phyloP scores from a whole-genome alignment of 331 rosid genomes.

The Acacia pycnantha region DNA sequence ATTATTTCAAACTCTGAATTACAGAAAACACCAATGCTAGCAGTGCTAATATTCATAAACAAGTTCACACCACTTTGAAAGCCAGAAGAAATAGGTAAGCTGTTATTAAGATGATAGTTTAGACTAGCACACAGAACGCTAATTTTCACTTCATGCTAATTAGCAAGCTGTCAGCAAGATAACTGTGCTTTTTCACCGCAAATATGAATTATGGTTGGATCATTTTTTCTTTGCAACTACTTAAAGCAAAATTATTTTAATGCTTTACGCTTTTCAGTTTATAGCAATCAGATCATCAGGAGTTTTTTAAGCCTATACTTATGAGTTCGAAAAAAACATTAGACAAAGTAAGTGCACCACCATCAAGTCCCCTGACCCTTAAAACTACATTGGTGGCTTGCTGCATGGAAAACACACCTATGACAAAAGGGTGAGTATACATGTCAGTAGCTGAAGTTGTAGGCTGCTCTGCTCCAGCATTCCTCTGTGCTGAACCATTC shows the following conservation, averaged over 20 bases:
- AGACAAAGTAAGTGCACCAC: background rate
- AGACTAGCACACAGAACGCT: background rate
- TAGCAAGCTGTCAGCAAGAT: constrained; percentile 12
- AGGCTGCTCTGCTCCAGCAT: constrained; percentile 48
- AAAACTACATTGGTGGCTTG: constrained; percentile 3
- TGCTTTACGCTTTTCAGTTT: constrained; percentile 10
- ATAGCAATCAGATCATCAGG: constrained; percentile 9
- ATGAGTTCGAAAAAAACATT: background rate
- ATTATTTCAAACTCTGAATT: background rate
- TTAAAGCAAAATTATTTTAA: background rate
- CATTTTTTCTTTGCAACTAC: constrained; percentile 22
- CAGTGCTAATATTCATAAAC: background rate
- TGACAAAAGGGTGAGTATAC: constrained; percentile 82
- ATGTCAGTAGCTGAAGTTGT: constrained; percentile 63
- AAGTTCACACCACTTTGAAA: constrained; percentile 13
- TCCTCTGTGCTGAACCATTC: constrained; percentile 68
- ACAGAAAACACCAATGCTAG: background rate
- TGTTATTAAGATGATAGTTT: background rate
- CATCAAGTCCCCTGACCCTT: background rate
- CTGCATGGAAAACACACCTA: constrained; percentile 55
- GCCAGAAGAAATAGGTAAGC: background rate
- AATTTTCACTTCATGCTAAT: constrained; percentile 6
- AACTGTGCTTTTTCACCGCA: background rate
- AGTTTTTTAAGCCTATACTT: background rate
- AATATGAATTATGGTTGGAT: background rate